These are phyloP conservation scores for Saccharomycopsis hybrid DNA, from an alignment of 1,139 yeast genomes.

Conservation along the genomic window DNA sequence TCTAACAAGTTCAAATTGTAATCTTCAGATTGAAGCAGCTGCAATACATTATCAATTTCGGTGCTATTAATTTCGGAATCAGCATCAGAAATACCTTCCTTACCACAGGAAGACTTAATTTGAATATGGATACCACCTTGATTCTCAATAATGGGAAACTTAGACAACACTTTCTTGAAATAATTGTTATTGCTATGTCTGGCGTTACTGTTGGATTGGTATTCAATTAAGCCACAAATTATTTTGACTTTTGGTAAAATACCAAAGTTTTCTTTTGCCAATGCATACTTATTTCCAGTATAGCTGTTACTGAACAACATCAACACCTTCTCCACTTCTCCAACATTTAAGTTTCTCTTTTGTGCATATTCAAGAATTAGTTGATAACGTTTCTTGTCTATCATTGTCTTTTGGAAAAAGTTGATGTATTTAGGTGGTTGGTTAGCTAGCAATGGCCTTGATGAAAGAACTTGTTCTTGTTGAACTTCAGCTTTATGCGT, in stretches of 20 bases:
- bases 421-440: not conserved
- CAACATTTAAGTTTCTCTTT: conserved; percentile 1
- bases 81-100: not conserved
- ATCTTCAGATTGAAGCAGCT: not conserved
- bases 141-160: conserved; percentile 14
- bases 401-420: conserved; percentile 1
- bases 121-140: conserved; percentile 8
- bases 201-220: not conserved
- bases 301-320: not conserved
- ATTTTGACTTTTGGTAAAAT: conserved; percentile 5
- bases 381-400: conserved; percentile 2
- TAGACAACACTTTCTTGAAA: conserved; percentile 2
- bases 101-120: conserved; percentile 16
- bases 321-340: conserved; percentile 1
- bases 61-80: not conserved
- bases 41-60: not conserved
- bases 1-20: conserved; percentile 1
- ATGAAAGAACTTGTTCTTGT: no score
- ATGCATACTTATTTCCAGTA: not conserved
- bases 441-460: not conserved
- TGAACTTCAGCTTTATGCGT: no score
- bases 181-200: not conserved
- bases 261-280: not conserved
- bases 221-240: conserved; percentile 8
- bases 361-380: conserved; percentile 1